Evolutionary conservation across 2,329 filamentous ascomycete species (phyloP).

Genomic region (Verticillium longisporum): DNA sequence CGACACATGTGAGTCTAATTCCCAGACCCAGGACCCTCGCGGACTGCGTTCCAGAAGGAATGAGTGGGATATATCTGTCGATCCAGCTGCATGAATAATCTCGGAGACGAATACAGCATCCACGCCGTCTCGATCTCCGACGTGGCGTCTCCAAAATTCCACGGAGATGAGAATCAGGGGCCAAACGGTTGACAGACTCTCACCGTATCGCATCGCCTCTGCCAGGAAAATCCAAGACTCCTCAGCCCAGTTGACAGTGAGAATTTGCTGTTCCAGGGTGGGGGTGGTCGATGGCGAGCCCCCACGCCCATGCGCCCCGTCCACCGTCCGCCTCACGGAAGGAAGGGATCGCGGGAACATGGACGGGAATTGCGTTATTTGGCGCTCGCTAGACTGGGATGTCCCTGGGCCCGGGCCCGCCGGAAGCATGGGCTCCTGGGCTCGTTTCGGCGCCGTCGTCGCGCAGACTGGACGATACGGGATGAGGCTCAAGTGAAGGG

Average conservation of each 20-base stretch:
- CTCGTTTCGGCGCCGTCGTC: too few species aligned
- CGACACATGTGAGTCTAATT: too few species aligned
- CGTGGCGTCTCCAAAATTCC: neutral
- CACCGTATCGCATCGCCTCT: neutral
- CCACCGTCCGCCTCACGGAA: neutral
- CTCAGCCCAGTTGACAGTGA: neutral
- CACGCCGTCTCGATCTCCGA: neutral
- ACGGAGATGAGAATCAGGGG: neutral
- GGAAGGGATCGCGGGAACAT: neutral
- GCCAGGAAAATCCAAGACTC: neutral
- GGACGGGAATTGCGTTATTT: neutral
- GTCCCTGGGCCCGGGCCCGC: neutral
- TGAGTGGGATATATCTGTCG: neutral
- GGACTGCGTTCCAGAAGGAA: neutral
- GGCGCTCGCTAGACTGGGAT: neutral
- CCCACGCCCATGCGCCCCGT: neutral
- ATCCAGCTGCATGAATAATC: neutral
- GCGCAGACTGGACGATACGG: too few species aligned
- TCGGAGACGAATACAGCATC: neutral
- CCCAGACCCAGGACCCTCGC: neutral
- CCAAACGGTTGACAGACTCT: neutral
- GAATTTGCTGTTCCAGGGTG: neutral
- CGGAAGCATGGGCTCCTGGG: neutral
- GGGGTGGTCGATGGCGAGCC: neutral
- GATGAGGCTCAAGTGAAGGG: neutral